Conservation (phyloP, 495 filamentous ascomycete genomes). For the Xylaria castorea region DNA sequence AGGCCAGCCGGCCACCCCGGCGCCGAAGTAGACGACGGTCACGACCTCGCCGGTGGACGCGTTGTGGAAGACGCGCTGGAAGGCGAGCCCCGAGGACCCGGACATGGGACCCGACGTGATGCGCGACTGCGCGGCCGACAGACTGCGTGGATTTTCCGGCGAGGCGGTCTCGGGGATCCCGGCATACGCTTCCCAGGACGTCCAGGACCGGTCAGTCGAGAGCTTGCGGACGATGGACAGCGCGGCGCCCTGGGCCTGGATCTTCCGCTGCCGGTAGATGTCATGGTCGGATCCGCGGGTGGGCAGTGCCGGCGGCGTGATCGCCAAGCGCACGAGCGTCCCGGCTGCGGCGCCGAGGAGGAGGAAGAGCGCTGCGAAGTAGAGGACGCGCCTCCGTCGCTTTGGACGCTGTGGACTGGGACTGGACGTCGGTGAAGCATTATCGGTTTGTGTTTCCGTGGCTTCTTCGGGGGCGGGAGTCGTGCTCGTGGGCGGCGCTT, state of each 20-base stretch:
- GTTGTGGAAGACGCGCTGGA: slow-evolving; percentile 57
- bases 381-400: slow-evolving; percentile 29
- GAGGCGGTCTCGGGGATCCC: slow-evolving; percentile 44
- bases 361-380: slow-evolving; percentile 45
- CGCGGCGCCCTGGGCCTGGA: slow-evolving; percentile 42
- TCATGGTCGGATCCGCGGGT: slow-evolving; percentile 45
- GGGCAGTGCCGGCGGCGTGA: slow-evolving; percentile 47
- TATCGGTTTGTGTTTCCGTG: background rate
- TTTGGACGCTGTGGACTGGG: slow-evolving; percentile 8
- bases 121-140: slow-evolving; percentile 35
- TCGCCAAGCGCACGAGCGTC: slow-evolving; percentile 40
- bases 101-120: slow-evolving; percentile 53
- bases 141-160: background rate
- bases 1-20: slow-evolving; percentile 73
- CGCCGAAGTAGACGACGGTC: slow-evolving; percentile 68
- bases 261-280: slow-evolving; percentile 31
- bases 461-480: background rate
- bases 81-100: slow-evolving; percentile 54
- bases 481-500: background rate
- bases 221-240: slow-evolving; percentile 63
- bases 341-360: slow-evolving; percentile 46
- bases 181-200: slow-evolving; percentile 64
- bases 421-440: background rate
- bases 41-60: slow-evolving; percentile 48
- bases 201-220: slow-evolving; percentile 58